Percentiles rank a stretch among this genome's conserved stretches.
Conservation (phyloP, 805 yeast species). For the Blastobotrys chiropterorum region DNA sequence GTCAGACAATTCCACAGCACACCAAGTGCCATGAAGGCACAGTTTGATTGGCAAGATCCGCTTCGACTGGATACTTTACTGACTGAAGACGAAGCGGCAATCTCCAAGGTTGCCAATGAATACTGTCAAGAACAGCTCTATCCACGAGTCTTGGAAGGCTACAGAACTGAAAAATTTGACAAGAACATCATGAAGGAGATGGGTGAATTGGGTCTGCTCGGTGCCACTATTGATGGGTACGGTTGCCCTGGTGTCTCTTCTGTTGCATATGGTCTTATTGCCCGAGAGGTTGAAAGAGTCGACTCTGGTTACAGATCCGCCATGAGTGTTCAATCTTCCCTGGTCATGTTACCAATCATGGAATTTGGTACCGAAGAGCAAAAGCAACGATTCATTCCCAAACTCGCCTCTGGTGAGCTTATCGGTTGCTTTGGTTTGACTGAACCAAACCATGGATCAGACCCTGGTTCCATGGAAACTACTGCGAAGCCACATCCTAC, state of each 20-base stretch:
- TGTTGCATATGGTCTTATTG: conserved; percentile 39
- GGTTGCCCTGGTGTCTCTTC: conserved; percentile 38
- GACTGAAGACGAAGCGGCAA: conserved; percentile 36
- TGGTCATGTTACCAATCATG: conserved; percentile 39
- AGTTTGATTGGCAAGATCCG: conserved; percentile 36
- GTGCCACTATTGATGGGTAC: conserved; percentile 37
- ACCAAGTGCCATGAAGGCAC: conserved; percentile 4
- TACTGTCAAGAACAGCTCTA: conserved; percentile 33
- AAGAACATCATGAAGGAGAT: conserved; percentile 33
- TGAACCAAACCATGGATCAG: conserved; percentile 60
- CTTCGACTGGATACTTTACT: conserved; percentile 29
- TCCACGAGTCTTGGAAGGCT: conserved; percentile 37
- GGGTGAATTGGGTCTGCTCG: conserved; percentile 38
- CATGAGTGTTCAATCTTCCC: conserved; percentile 40
- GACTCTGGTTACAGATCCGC: conserved; percentile 42
- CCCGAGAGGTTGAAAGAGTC: conserved; percentile 40
- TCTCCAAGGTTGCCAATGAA: conserved; percentile 33
- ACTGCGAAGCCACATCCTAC: conserved; percentile 40
- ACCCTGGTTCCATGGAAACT: conserved; percentile 54
- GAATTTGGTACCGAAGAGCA: conserved; percentile 37
- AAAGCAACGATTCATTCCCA: conserved; percentile 36
- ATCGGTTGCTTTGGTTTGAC: conserved; percentile 60
- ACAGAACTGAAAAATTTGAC: conserved; percentile 35
- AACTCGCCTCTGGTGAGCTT: conserved; percentile 37
- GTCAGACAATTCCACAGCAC: background rate